Base-by-base conservation (phyloP, 2,329 filamentous ascomycete species). In the Aspergillus sp. region DNA sequence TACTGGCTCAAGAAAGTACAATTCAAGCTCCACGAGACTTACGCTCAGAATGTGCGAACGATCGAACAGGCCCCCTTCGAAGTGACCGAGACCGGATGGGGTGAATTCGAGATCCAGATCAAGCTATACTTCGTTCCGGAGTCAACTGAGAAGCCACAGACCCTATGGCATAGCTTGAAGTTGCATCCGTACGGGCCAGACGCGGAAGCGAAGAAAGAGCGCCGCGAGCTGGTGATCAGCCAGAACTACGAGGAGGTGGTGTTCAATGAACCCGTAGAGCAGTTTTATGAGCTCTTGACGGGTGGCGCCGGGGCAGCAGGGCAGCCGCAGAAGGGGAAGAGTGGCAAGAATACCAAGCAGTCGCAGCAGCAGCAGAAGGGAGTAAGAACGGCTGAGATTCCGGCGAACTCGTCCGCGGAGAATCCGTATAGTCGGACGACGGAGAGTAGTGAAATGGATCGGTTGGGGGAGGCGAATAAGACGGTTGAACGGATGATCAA, bases 11-110 rank as follows among this genome's bases (percentile, higher is more conserved):
- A 94, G 60, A 94, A 96, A 70, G 94, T 99, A 1, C 93, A 97
- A 75, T 99, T 99, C 81, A 98, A 98, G 77, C 86, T 99, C 15
- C 94, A 97, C 82, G 93, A 98, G 77, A 97, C 94, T 8, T 98
- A 97, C 75, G 88, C 92, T 27, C 96, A 97, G 76, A 90, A 90
- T 59, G 85, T 95, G 21, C 90, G 95, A 68, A 96, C 90, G 74
- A 83, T 95, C 71, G 93, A 96, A 71, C 86, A 86, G 62, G 86
- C 90, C 71, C 92, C 82, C 10, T 99, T 97, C 71, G 83, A 91
- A 71, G 90, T 98, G 62, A 86, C 87, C 64, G 95, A 98, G 77
- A 98, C 95, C 0, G 95, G 95, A 52, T 99, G 96, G 91, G 95
- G 95, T 71, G 95, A 97, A 79, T 99, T 99, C 80, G 92, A 95